Evolutionary conservation across 306 rosid genomes (phyloP), one percentile per base, ranked within the genome.

Genomic region (Vigna hirtella): DNA sequence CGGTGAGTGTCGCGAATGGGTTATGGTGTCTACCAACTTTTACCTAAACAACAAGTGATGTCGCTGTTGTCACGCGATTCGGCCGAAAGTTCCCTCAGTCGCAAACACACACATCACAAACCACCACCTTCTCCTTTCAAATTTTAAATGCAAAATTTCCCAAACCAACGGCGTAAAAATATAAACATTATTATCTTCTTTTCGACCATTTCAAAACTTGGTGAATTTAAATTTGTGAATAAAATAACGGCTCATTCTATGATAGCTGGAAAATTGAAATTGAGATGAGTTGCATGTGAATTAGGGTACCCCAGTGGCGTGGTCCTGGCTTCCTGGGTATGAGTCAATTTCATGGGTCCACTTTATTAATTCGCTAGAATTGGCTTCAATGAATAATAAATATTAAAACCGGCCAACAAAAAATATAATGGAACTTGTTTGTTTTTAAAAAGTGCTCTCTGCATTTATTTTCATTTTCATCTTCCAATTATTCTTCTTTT

Each of bases 1-100:
- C 67, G 62, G 83, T 76, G 85, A 66, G 63, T 70, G 82, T 74
- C 53, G 78, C 78, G 79, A 85, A 66, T 36, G 71, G 73, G 83
- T 53, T 58, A 49, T 48, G 9, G 51, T 53, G 83, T 77, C 52
- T 32, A 66, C 75, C 63, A 48, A 79, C 84, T 75, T 74, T 87
- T 80, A 89, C 93, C 93, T 81, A 89, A 90, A 87, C 87, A 66
- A 85, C 72, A 86, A 88, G 87, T 76, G 75, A 88, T 32, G 90
- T 89, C 92, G 79, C 36, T 87, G 87, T 86, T 79, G 70, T 90
- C 96, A 89, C 92, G 81, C 85, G 85, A 83, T 51, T 76, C 69
- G 53, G 81, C 84, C 69, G 78, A 87, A 90, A 88, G 88, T 85
- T 84, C 64, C 65, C 77, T 26, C 70, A 45, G 40, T 67, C 73